Base-by-base conservation (phyloP, 495 filamentous ascomycete genomes). In the Lineolata rhizophorae region DNA sequence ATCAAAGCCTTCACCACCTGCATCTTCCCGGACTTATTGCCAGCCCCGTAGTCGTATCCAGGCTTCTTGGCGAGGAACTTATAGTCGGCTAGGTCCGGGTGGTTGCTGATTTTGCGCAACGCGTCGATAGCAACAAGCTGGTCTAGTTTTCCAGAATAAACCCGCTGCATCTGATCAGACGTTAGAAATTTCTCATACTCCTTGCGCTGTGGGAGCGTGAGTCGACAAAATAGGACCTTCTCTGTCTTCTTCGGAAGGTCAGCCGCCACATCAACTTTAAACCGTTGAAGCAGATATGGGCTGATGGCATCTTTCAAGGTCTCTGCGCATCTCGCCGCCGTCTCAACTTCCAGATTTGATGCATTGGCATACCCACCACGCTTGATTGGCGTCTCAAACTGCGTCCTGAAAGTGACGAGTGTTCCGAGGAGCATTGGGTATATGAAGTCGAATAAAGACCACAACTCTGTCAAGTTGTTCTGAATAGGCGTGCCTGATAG, bases 401-500 rank as follows among this genome's bases (percentile, higher is more conserved):
- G 69, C 38, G 67, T 73, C 10, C 81, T 70, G 48, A 95, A 97
- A 27, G 72, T 73, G 19, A 92, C 77, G 10, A 97, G 62, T 0
- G 76, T 94, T 0, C 87, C 87, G 8, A 97, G 59, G 20, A 81
- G 78, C 78, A 94, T 92, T 0, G 87, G 87, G 42, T 76, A 93
- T 34, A 94, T 70, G 44, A 94, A 97, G 47, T 97, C 87, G 44
- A 95, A 93, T 5, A 97, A 55, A 0, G 82, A 92, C 87, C 87
- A 97, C 2, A 97, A 60, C 45, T 97, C 87, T n/a, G 76, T 65
- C 9, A 97, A 61, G 41, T 93, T 94, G 47, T 97, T 97, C 52
- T 97, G 87, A 62, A 97, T 91, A 1, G 87, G 87, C 1, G 87
- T 97, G 5, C 87, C 87, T 0, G 87, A 94, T 3, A 95, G 59